phyloP scores from a whole-genome alignment of 305 asterid genomes.

The Fraxinus baroniana region DNA sequence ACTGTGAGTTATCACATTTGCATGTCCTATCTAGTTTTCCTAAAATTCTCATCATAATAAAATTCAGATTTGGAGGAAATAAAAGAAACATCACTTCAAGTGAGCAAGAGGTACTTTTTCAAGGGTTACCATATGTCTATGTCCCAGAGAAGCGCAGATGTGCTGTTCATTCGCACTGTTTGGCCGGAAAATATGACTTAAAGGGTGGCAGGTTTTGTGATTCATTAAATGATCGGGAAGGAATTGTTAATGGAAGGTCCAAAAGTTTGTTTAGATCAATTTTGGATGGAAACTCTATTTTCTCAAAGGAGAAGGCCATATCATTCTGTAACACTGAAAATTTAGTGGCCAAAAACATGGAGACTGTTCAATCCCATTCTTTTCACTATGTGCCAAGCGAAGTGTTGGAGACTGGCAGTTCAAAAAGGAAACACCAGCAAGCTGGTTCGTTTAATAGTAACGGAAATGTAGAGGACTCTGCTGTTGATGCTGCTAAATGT shows the following conservation, averaged over 20 bases:
- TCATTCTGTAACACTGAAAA: constrained; percentile 30
- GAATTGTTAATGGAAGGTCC: constrained; percentile 32
- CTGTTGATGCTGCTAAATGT: constrained; percentile 34
- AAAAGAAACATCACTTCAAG: constrained; percentile 30
- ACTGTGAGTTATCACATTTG: background rate
- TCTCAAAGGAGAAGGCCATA: constrained; percentile 30
- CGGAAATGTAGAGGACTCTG: constrained; percentile 27
- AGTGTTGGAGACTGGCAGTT: constrained; percentile 27
- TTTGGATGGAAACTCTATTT: constrained; percentile 26
- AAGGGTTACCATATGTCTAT: constrained; percentile 28
- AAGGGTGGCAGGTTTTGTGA: constrained; percentile 24
- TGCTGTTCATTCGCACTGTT: constrained; percentile 27
- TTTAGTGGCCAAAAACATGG: constrained; percentile 23
- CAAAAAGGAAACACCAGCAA: constrained; percentile 32
- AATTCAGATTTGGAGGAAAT: constrained; percentile 37
- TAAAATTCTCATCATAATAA: constrained; percentile 22
- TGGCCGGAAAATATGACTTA: constrained; percentile 28
- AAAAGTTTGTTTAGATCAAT: constrained; percentile 29
- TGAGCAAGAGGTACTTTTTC: constrained; percentile 35
- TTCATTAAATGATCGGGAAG: constrained; percentile 22
- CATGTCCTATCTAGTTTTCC: constrained; percentile 8
- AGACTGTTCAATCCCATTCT: constrained; percentile 39
- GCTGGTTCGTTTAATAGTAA: constrained; percentile 20
- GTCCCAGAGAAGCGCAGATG: constrained; percentile 33
- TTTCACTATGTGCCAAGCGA: constrained; percentile 57